Evolutionary conservation across 2,329 filamentous ascomycete genomes (phyloP).

Genomic region (Orbilia quercus): DNA sequence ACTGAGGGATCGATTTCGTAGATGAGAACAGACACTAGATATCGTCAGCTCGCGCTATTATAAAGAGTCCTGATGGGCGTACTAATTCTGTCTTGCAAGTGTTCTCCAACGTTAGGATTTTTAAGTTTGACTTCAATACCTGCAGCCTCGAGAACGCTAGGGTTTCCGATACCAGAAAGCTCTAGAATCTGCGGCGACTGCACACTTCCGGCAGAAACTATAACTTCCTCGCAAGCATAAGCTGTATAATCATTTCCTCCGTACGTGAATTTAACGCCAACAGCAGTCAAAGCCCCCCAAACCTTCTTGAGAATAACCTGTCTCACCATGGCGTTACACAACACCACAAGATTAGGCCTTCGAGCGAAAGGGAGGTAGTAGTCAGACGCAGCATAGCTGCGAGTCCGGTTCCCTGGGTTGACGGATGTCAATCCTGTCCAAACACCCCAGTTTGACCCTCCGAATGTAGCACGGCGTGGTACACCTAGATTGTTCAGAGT

Average conservation of each 20-base stretch:
- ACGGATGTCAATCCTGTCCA: conserved; percentile 63
- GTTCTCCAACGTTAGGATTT: conserved; percentile 66
- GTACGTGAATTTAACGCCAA: conserved; percentile 65
- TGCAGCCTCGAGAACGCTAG: conserved; percentile 63
- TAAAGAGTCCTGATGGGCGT: conserved; percentile 58
- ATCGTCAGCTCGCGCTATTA: conserved; percentile 14
- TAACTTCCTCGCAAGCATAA: conserved; percentile 66
- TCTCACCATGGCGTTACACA: conserved; percentile 66
- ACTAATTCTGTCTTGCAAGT: conserved; percentile 65
- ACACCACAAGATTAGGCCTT: conserved; percentile 66
- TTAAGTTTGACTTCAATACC: conserved; percentile 65
- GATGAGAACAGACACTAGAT: conserved; percentile 64
- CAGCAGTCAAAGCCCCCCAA: conserved; percentile 60
- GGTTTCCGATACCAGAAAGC: conserved; percentile 71
- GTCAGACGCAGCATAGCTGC: conserved; percentile 64
- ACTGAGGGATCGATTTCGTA: conserved; percentile 66
- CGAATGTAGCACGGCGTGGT: conserved; percentile 62
- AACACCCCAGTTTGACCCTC: conserved; percentile 64
- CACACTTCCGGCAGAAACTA: conserved; percentile 71
- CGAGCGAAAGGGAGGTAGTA: conserved; percentile 63
- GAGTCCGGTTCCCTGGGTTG: conserved; percentile 61
- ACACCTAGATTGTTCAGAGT: conserved; percentile 63
- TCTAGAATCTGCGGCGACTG: conserved; percentile 72
- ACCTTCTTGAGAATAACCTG: conserved; percentile 65
- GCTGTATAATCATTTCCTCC: conserved; percentile 59